Evolutionary conservation across 1,139 yeast genomes (phyloP), one percentile per base, ranked within the genome.

Genomic region (Kodamaea sp.): DNA sequence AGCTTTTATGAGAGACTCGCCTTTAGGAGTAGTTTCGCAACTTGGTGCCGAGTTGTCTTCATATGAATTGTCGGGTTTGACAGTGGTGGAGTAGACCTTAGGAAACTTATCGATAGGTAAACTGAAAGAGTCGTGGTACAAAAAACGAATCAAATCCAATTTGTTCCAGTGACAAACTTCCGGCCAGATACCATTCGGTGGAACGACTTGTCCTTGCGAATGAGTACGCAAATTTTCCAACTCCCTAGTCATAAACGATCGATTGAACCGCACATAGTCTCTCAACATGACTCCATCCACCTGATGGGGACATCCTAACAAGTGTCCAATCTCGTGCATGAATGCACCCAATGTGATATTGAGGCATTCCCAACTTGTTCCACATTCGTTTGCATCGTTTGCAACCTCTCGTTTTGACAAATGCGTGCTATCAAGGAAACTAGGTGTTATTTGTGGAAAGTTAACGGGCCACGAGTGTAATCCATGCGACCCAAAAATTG

Each of bases 401-500:
- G 96, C 97, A 7, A 90, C 96, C 44, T 86, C 89, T 2, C 54
- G 55, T 0, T 70, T 74, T 34, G 80, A 75, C 13, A 85, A 70
- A 14, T 58, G 72, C 0, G 95, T 83, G 9, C 73, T 72, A 54
- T 92, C 97, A 31, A 82, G 64, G 49, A 88, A 88, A 24, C 80
- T 65, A 0, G 83, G 79, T 2, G 77, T 76, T 3, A 90, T 57
- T 32, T 79, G 81, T 35, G 89, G 94, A 45, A 89, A 69, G 38
- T 76, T 76, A 18, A 76, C 63, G 6, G 98, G 97, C 94, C 96
- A 92, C 0, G 95, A 76, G 56, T 86, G 92, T 19, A 89, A 50
- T 0, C 96, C 94, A 55, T 92, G 98, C 3, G 95, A 83, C 3
- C 98, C 98, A 61, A 90, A 90, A 12, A 92, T 88, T 1, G 96